Base-by-base conservation (phyloP, 192 early-diverging fungal species). In the Umbelopsis sp. region DNA sequence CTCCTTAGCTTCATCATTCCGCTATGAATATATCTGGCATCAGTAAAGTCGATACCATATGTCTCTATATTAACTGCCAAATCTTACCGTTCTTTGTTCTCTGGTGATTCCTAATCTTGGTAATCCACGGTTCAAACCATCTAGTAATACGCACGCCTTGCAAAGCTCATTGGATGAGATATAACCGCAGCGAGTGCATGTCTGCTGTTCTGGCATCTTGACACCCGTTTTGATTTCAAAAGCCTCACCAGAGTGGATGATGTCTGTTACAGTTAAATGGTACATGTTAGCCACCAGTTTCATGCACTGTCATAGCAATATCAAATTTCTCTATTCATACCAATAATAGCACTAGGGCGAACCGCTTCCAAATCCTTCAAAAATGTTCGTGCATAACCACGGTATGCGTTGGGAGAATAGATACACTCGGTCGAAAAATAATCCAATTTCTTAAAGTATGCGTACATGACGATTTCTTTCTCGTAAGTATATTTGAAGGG, bases 391-490 rank as follows among this genome's bases (percentile, higher is more conserved):
- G 96, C 97, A 79, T 97, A 88, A 6, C 97, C 97, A 45, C 97
- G 91, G 69, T 98, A 99, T 6, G 97, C 95, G 73, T 99, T 96
- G 26, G 96, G 96, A 36, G 95, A 95, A 80, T 99, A 99, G 24
- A 94, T 95, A 77, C 97, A 99, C 77, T 99, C 97, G 12, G 97
- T 99, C 14, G 96, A 97, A 67, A 99, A 99, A 83, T 99, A 99
- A 76, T 99, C 97, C 25, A 99, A 82, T 41, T 95, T 91, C 81
- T 94, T 93, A 74, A 96, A 95, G 74, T 99, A 98, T 24, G 97
- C 97, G 73, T 99, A 95, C 96, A 99, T 97, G 74, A 99, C 97
- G 74, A 99, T 99, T 72, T 99, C 97, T 82, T 99, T 99, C 80
- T 99, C 97, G 70, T 99, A 99, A 0, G 96, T 96, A 79, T 98